Conservation (phyloP, 2,329 filamentous ascomycete species). For the Cordyceps farinosa region DNA sequence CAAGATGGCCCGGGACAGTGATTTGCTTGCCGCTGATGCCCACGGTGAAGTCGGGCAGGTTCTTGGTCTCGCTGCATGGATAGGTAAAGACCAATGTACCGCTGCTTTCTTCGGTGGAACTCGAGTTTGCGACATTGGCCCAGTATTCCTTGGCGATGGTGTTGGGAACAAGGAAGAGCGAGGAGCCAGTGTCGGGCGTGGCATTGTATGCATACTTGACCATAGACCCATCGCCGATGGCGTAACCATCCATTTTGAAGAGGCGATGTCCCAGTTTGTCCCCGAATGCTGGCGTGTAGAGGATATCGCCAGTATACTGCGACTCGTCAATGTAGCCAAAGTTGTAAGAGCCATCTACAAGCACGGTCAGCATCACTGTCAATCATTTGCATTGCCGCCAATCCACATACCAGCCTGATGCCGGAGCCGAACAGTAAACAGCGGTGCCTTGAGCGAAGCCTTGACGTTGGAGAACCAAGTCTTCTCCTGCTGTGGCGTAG, state of each 20-base stretch:
- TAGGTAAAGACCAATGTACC: constrained; percentile 38
- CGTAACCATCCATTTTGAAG: constrained; percentile 57
- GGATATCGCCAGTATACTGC: constrained; percentile 55
- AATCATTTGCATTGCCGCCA: no score
- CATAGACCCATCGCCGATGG: background rate
- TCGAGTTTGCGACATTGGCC: constrained; percentile 50
- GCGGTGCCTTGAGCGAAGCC: background rate
- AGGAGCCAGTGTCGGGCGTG: constrained; percentile 58
- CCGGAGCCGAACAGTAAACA: constrained; percentile 14
- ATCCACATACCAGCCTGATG: background rate
- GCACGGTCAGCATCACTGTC: no score
- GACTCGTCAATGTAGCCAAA: constrained; percentile 49
- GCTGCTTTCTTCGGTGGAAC: constrained; percentile 27
- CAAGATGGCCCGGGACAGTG: constrained; percentile 17
- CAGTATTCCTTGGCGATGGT: constrained; percentile 47
- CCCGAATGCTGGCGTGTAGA: constrained; percentile 53
- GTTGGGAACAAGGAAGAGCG: constrained; percentile 59
- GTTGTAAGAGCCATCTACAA: constrained; percentile 32
- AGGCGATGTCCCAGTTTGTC: constrained; percentile 39
- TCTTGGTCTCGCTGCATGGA: constrained; percentile 32
- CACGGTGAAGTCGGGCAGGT: constrained; percentile 47
- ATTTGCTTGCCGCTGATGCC: constrained; percentile 42
- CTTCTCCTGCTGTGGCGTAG: constrained; percentile 24
- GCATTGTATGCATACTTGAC: constrained; percentile 31
- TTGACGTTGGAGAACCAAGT: constrained; percentile 35